A percentile compares a stretch with the other conserved stretches of the same genome.
phyloP scores from a whole-genome alignment of 768 basidiomycete species.

The Rhodotorula toruloides region DNA sequence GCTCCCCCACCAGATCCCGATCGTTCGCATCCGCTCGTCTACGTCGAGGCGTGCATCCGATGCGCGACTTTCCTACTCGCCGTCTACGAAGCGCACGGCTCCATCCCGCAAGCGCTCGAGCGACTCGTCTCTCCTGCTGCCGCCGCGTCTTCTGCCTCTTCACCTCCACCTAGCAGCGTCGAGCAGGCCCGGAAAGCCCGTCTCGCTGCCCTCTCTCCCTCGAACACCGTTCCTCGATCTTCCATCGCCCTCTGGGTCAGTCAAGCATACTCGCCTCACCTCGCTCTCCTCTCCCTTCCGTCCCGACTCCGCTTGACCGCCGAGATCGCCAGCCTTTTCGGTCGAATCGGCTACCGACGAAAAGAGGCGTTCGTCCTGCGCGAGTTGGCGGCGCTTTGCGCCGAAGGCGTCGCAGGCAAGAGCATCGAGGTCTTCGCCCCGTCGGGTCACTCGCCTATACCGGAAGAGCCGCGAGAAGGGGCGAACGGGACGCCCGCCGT shows the following conservation, averaged over 20 bases:
- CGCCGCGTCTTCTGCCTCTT: conserved; percentile 42
- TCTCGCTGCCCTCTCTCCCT: conserved; percentile 22
- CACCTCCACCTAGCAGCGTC: conserved; percentile 32
- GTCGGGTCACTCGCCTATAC: conserved; percentile 1
- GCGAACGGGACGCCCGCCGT: background rate
- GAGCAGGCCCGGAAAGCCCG: conserved; percentile 7
- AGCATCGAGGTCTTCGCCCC: conserved; percentile 20
- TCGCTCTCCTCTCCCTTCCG: conserved; percentile 68
- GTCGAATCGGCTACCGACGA: conserved; percentile 72
- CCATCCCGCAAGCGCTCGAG: conserved; percentile 86
- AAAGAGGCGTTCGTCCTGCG: conserved; percentile 83
- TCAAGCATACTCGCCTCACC: conserved; percentile 37
- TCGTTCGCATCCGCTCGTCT: conserved; percentile 58
- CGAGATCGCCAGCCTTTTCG: conserved; percentile 66
- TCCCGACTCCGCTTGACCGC: conserved; percentile 68
- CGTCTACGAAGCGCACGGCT: conserved; percentile 48
- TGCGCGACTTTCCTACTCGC: conserved; percentile 70
- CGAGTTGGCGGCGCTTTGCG: conserved; percentile 76
- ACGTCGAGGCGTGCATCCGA: conserved; percentile 62
- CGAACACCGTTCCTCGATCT: conserved; percentile 34
- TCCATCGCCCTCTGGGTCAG: conserved; percentile 29
- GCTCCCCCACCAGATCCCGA: conserved; percentile 51
- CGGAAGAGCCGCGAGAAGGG: conserved; percentile 2
- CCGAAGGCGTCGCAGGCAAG: conserved; percentile 58
- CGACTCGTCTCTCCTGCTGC: conserved; percentile 63